A percentile compares a stretch with the other conserved stretches of the same genome.
These are phyloP conservation scores for Aspergillus cristatus DNA, from an alignment of 495 filamentous ascomycete genomes.

Conservation along the genomic window DNA sequence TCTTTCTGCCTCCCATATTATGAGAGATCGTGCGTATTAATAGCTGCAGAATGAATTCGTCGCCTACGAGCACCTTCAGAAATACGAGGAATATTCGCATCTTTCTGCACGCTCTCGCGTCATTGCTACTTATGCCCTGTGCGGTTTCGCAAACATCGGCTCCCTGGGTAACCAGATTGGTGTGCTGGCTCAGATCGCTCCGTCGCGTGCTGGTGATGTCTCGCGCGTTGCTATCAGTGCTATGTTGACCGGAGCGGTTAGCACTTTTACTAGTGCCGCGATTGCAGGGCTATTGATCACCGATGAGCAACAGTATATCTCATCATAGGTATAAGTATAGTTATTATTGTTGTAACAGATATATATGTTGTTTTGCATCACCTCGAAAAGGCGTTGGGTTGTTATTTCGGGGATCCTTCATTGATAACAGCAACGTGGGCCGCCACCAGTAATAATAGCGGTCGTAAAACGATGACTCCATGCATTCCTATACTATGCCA, in stretches of 20 bases:
- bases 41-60: conserved; percentile 52
- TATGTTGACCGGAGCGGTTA: conserved; percentile 66
- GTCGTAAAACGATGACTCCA: too few species aligned
- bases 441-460: too few species aligned
- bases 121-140: conserved; percentile 63
- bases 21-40: conserved; percentile 1
- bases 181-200: conserved; percentile 72
- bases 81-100: conserved; percentile 31
- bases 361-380: too few species aligned
- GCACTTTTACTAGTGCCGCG: conserved; percentile 70
- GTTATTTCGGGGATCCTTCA: too few species aligned
- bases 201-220: conserved; percentile 63
- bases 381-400: too few species aligned
- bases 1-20: not conserved
- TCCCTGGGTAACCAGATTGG: conserved; percentile 82
- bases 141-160: conserved; percentile 73
- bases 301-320: conserved; percentile 36
- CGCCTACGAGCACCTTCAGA: conserved; percentile 46
- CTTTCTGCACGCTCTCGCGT: conserved; percentile 62
- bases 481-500: too few species aligned
- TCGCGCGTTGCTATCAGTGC: conserved; percentile 67
- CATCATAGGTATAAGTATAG: too few species aligned
- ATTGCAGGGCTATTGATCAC: conserved; percentile 68
- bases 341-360: too few species aligned
- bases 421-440: too few species aligned